phyloP scores from a whole-genome alignment of 441 rosid species.

The Populus hybrid region DNA sequence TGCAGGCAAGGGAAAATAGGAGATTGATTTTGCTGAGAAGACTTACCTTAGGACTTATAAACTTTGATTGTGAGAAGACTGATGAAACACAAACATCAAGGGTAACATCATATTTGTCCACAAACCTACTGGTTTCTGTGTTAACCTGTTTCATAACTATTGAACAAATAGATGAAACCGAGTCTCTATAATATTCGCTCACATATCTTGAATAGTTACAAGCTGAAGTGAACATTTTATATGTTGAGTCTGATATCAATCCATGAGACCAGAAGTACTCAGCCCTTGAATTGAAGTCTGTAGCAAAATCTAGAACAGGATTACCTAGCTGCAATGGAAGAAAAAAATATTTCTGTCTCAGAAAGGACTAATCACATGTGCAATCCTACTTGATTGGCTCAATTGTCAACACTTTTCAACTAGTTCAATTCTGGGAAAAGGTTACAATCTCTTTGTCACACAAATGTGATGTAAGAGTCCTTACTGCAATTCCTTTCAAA shows the following conservation, averaged over 20 bases:
- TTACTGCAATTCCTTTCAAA: slow-evolving; percentile 92
- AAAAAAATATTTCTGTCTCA: neutral
- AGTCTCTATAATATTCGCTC: slow-evolving; percentile 84
- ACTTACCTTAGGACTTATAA: slow-evolving; percentile 64
- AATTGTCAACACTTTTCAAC: neutral
- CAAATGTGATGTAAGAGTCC: slow-evolving; percentile 19
- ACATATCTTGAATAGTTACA: slow-evolving; percentile 96
- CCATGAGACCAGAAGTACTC: slow-evolving; percentile 99
- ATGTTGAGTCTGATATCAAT: slow-evolving; percentile 80
- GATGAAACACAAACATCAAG: slow-evolving; percentile 96
- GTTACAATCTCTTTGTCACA: neutral
- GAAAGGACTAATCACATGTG: too few relatives aligned
- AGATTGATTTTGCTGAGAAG: neutral
- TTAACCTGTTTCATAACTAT: slow-evolving; percentile 79
- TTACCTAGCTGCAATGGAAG: slow-evolving; percentile 68
- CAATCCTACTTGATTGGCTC: neutral
- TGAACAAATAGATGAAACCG: slow-evolving; percentile 74
- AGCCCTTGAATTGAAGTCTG: slow-evolving; percentile 90
- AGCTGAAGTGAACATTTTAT: slow-evolving; percentile 75
- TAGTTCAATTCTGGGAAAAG: neutral
- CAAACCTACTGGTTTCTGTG: slow-evolving; percentile 86
- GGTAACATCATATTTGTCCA: slow-evolving; percentile 95
- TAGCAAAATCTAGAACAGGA: slow-evolving; percentile 81
- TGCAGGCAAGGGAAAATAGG: neutral
- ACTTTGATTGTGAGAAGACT: slow-evolving; percentile 76